These are phyloP conservation scores for Carex littledalei DNA, from an alignment of 176 grass and related monocot species.

Conservation along the genomic window DNA sequence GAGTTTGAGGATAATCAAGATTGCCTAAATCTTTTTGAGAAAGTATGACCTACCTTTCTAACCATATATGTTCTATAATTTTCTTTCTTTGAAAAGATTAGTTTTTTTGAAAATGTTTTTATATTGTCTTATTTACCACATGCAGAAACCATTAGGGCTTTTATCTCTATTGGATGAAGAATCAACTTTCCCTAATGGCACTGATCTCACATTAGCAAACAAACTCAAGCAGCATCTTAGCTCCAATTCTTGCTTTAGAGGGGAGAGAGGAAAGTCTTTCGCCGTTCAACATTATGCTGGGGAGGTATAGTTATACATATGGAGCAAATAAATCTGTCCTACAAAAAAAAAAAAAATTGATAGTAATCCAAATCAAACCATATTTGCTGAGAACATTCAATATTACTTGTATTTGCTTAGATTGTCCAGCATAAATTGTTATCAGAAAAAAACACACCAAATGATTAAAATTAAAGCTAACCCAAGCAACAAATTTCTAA, in stretches of 20 bases:
- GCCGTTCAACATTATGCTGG: conserved; percentile 83
- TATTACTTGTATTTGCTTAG: background rate
- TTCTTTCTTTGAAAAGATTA: background rate
- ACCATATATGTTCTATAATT: conserved; percentile 4
- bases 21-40: conserved; percentile 96
- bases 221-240: conserved; percentile 93
- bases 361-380: background rate
- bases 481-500: background rate
- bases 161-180: conserved; percentile 98
- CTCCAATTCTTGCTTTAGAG: conserved; percentile 78
- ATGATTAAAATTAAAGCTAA: background rate
- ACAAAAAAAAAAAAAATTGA: background rate
- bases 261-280: conserved; percentile 86
- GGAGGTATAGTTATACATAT: conserved; percentile 39
- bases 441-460: background rate
- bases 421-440: background rate
- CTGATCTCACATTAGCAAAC: conserved; percentile 92
- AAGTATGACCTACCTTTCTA: conserved; percentile 24
- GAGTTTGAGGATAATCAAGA: conserved; percentile 98
- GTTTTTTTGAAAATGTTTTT: background rate
- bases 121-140: background rate
- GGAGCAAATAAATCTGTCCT: background rate
- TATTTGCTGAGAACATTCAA: background rate
- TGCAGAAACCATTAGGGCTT: conserved; percentile 65
- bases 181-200: conserved; percentile 93